Base-by-base conservation (phyloP, 345 rosid genomes). In the Linum tenue region DNA sequence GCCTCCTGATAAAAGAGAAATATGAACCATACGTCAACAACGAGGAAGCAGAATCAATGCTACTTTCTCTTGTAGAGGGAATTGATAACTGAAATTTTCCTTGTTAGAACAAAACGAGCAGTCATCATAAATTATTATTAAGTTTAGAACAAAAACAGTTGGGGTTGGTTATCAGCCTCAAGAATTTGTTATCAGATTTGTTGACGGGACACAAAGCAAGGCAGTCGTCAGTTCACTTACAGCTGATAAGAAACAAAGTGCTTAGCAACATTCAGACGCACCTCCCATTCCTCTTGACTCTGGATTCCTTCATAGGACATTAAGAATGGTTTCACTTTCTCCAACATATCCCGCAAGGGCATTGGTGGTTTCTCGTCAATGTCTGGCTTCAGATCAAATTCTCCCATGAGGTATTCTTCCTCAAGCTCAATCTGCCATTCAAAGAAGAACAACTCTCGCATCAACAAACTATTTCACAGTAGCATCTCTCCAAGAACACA, bases 231-330 rank as follows among this genome's bases (percentile, higher is more conserved):
- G 11, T 48, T 6, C 9, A 15, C 15, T 48, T 15, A 3, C 14
- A 48, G 7, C 31, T 22, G 31, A 22, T 22, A 22, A 22, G 53
- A 48, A 5, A 48, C 5, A 41, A 48, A 48, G 15, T 48, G 53
- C 1, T 48, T 48, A 10, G 55, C 51, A 53, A 63, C 15, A 39
- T 73, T 31, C 43, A 35, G 17, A 36, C 35, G 41, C 84, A 88
- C 99, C 92, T 90, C 90, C 97, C 99, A 94, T 73, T 90, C 92
- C 75, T 84, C 92, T 64, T 94, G 90, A 77, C 67, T 84, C 78
- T 88, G 68, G 75, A 90, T 82, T 59, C 97, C 99, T 70, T 90
- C 95, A 37, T 88, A 90, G 53, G 85, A 82, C 84, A 90, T 86
- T 75, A 94, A 73, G 82, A 94, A 94, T 55, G 97, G 97, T 73